Evolutionary conservation across 805 yeast species (phyloP).

Genomic region (Ogataea saltuana): DNA sequence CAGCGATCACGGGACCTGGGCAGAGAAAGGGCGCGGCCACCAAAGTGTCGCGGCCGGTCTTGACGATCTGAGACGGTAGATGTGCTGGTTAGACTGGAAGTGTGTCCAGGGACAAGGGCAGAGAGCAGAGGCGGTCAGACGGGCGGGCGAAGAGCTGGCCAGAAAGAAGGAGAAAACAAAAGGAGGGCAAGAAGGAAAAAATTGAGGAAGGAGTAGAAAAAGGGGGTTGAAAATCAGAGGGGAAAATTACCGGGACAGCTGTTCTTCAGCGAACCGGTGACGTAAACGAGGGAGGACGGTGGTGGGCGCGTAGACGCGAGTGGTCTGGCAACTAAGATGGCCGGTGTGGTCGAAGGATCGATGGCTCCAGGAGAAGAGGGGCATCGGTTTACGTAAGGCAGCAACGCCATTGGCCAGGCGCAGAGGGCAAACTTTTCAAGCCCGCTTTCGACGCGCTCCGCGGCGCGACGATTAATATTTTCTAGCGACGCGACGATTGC

Average conservation of each 20-base stretch:
- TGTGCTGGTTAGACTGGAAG: too few species aligned
- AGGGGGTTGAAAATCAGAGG: not conserved
- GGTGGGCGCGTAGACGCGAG: too few species aligned
- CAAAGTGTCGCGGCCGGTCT: not conserved
- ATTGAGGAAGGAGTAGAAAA: not conserved
- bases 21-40: not conserved
- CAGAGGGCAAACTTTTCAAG: too few species aligned
- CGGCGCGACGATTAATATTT: not conserved
- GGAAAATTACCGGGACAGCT: too few species aligned
- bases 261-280: too few species aligned
- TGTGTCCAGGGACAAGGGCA: not conserved
- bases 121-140: not conserved
- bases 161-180: not conserved
- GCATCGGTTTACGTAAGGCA: slow-evolving; percentile 4
- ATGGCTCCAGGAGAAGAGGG: too few species aligned
- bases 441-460: not conserved
- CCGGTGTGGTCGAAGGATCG: too few species aligned
- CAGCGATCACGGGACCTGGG: not conserved
- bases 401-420: slow-evolving; percentile 5
- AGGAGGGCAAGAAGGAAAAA: not conserved
- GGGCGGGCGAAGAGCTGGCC: not conserved
- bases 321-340: too few species aligned
- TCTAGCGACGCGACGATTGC: slow-evolving; percentile 1
- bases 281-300: too few species aligned
- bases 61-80: too few species aligned